Conservation (phyloP, 2,329 filamentous ascomycete species). For the Elsinoe fawcettii region DNA sequence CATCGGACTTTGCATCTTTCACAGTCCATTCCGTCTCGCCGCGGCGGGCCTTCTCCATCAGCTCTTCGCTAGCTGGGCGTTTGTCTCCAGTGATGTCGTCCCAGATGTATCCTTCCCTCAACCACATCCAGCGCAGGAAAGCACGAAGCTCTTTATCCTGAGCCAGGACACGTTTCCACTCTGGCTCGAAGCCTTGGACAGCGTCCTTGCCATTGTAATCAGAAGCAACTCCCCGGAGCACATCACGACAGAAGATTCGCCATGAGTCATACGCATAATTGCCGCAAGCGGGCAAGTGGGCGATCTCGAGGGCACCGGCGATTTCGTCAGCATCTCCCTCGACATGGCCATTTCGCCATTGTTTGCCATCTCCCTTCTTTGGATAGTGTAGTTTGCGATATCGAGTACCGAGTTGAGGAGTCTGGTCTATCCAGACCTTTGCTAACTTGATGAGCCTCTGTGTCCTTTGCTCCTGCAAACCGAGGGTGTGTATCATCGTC, state of each 20-base stretch:
- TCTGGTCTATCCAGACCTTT: conserved; percentile 55
- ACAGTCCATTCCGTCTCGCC: conserved; percentile 42
- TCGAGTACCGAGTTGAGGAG: conserved; percentile 52
- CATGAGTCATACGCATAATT: conserved; percentile 82
- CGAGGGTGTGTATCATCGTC: conserved; percentile 59
- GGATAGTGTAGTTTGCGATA: conserved; percentile 53
- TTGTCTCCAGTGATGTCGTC: conserved; percentile 62
- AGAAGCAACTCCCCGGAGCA: conserved; percentile 56
- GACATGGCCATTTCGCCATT: conserved; percentile 42
- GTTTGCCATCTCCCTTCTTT: conserved; percentile 39
- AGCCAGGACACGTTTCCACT: conserved; percentile 83
- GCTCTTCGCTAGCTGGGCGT: conserved; percentile 44
- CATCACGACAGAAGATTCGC: conserved; percentile 87
- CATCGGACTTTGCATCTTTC: background rate
- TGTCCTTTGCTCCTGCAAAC: conserved; percentile 61
- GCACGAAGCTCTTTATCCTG: conserved; percentile 83
- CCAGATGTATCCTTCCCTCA: conserved; percentile 78
- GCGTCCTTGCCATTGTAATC: conserved; percentile 57
- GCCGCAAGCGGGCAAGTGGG: conserved; percentile 68
- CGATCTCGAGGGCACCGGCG: conserved; percentile 68
- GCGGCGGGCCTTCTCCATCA: conserved; percentile 51
- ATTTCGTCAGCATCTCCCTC: conserved; percentile 39
- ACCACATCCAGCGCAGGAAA: conserved; percentile 85
- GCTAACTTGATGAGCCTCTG: conserved; percentile 63
- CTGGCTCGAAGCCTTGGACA: conserved; percentile 57